These are phyloP conservation scores for Suillus weaverae DNA, from an alignment of 768 basidiomycete genomes.

Conservation along the genomic window DNA sequence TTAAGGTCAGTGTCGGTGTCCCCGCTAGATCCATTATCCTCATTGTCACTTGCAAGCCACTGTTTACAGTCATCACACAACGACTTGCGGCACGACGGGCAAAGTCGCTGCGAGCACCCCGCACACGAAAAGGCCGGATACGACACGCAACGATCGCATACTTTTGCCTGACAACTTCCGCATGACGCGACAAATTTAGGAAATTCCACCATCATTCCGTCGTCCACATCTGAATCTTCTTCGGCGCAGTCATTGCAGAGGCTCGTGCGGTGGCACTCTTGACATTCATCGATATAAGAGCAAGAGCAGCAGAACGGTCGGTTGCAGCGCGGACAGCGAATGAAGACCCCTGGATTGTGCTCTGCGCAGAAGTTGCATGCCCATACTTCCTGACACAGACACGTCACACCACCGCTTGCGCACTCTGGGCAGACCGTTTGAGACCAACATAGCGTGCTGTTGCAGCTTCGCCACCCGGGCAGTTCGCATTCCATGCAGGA, in stretches of 20 bases:
- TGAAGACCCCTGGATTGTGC: neutral
- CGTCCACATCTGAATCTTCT: neutral
- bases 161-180: neutral
- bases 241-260: neutral
- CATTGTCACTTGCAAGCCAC: neutral
- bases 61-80: neutral
- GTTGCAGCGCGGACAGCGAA: neutral
- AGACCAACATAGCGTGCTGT: neutral
- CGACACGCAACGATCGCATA: slow-evolving; percentile 1
- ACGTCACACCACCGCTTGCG: neutral
- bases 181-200: neutral
- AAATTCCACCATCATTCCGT: neutral
- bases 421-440: neutral
- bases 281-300: neutral
- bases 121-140: neutral
- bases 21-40: neutral
- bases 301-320: neutral
- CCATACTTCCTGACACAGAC: slow-evolving; percentile 4
- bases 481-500: neutral
- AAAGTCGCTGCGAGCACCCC: neutral
- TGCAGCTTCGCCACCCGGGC: neutral
- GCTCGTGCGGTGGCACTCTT: neutral
- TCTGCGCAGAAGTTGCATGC: neutral
- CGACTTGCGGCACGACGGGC: neutral
- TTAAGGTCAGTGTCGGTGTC: neutral